phyloP scores from a whole-genome alignment of 805 yeast genomes.

The Starmerella apicola region DNA sequence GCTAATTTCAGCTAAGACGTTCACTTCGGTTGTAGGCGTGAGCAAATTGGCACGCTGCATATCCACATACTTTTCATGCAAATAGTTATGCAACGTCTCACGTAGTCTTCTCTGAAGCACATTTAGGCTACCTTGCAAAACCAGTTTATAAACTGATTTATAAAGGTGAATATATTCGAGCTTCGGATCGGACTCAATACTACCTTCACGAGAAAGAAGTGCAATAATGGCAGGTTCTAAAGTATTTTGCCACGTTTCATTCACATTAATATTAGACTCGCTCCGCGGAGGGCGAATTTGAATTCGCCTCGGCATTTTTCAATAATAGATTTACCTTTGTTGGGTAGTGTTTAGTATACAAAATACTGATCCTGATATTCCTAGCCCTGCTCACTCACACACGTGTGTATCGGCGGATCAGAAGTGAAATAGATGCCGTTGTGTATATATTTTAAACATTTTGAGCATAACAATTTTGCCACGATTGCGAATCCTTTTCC shows the following conservation, averaged over 20 bases:
- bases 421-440: too few relatives aligned
- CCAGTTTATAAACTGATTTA: constrained; percentile 19
- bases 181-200: constrained; percentile 1
- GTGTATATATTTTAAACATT: too few relatives aligned
- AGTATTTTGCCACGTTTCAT: constrained; percentile 15
- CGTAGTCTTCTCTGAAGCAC: constrained; percentile 13
- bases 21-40: not conserved
- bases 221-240: constrained; percentile 21
- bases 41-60: not conserved
- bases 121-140: constrained; percentile 20
- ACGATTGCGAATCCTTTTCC: too few relatives aligned
- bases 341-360: too few relatives aligned
- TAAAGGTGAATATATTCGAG: constrained; percentile 18
- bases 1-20: constrained; percentile 8
- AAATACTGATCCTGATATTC: too few relatives aligned
- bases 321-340: too few relatives aligned
- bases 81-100: constrained; percentile 9
- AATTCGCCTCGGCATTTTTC: constrained; percentile 17
- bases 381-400: too few relatives aligned
- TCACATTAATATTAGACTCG: constrained; percentile 13
- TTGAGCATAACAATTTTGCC: too few relatives aligned
- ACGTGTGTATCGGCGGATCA: too few relatives aligned
- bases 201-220: constrained; percentile 7
- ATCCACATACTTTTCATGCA: not conserved
- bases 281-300: constrained; percentile 19